Base-by-base conservation (phyloP, 2,329 filamentous ascomycete species). In the Trichoderma pleuroti region DNA sequence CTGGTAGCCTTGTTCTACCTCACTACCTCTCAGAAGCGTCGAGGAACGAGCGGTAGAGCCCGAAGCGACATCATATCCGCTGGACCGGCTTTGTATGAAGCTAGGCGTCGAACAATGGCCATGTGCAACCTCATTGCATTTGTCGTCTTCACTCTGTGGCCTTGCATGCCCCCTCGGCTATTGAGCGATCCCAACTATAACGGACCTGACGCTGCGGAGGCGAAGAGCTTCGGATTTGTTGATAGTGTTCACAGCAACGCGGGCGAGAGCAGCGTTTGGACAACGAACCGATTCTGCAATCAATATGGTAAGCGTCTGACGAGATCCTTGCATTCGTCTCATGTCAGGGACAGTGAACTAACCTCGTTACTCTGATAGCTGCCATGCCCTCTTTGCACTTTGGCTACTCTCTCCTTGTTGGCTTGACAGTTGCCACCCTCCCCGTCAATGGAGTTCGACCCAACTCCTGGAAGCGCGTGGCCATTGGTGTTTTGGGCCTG, bases 311-410 rank as follows among this genome's bases (percentile, higher is more conserved):
- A 80, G 84, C 80, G 5, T 63, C 30, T 16, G 21, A 36, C 18
- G 10, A 39, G 11, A 18, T 18, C 21, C n/a, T 21, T n/a, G n/a
- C 11, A 0, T 9, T 21, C 8, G 8, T 42, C 39, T 42, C 39
- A 6, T 49, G 26, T 9, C 14, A 16, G 28, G 28, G n/a, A 21
- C 28, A 11, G 6, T n/a, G 28, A 36, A 49, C 67, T 71, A 56
- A 68, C 59, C 21, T 69, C 56, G 24, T 54, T n/a, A 12, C 21
- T 26, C 16, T 32, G 36, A 2, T 59, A 89, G 88, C 89, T 68
- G 91, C 91, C 9, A 93, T 93, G 91, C 91, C 91, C 1, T 91
- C 89, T 0, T 84, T 93, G 18, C 91, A 93, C 78, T 93, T 93
- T 76, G 91, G 91, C 4, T 93, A 93, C 81, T 91, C 90, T 4